Base-by-base conservation (phyloP, 768 basidiomycete genomes). In the Podaxis sp. region DNA sequence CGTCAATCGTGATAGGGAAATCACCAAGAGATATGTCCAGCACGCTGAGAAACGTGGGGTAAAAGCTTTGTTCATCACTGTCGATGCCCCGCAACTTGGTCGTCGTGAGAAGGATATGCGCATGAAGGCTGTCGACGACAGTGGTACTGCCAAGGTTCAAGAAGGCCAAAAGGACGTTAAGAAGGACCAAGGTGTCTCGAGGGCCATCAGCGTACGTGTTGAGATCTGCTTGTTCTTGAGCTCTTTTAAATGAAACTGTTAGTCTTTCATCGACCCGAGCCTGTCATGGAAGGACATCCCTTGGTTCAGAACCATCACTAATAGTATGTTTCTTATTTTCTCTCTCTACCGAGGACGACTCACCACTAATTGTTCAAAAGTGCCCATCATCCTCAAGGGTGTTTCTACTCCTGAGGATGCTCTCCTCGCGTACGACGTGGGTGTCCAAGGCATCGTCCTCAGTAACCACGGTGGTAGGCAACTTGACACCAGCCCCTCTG, bases 41-140 rank as follows among this genome's bases (percentile, higher is more conserved):
- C 92, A 96, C 64, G 97, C 97, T 0, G 93, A 95, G 74, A 78
- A 82, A 63, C 85, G 94, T 32, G 96, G 96, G 1, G 83, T 99
- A 69, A 95, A 94, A 71, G 96, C 83, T 3, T 77, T 98, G n/a
- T 98, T 98, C 74, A 97, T 98, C 71, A 98, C 96, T 0, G 96
- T 98, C 32, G 96, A 98, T 75, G 96, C 96, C 0, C 96, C 96
- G 6, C 95, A 97, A 66, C 86, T 98, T 10, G 96, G 96, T 46
- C 84, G 95, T 13, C 83, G 95, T 61, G 95, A 96, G 71, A 95
- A 95, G 85, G 96, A 98, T 69, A 98, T 98, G 95, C 82, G 96
- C 25, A 90, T 90, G 86, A 96, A 94, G 70, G 98, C 97, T 63
- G 92, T 90, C 37, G 93, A 89, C 3, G 89, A 88, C 38, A 85